Evolutionary conservation across 2,329 filamentous ascomycete species (phyloP), one percentile per base, ranked within the genome.

Genomic region (Xylariaceae sp.): DNA sequence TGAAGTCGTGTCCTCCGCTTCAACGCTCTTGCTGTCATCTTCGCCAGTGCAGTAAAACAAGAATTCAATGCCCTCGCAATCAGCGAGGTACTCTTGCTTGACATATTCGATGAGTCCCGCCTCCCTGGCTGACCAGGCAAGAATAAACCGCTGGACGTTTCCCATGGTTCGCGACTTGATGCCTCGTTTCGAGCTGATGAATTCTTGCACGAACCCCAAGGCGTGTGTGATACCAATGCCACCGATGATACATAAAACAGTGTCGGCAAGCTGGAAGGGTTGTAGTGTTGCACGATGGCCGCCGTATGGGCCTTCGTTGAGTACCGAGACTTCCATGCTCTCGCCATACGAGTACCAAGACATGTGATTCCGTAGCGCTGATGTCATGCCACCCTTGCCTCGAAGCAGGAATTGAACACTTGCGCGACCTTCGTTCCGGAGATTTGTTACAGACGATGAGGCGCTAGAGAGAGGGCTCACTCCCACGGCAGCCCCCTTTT

Each of bases 81-180:
- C 45, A 11, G 35, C 30, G 3, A 62, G 51, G 42, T 58, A 61
- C 30, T 52, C 54, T 5, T 36, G 30, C 43, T 45, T 49, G 22
- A 62, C 59, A 22, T 60, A 45, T 10, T 62, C 49, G 31, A 62
- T 60, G 11, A 62, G 57, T 2, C 49, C 40, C 15, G 49, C 42
- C 43, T 62, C 59, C 6, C 45, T 54, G 4, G 59, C 58, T 12
- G 60, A 60, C 60, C 60, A 62, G 9, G 59, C 59, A 1, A 62
- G 54, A 9, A 62, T 52, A n/a, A 62, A 60, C 6, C 55, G 53
- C 30, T 41, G 55, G 0, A 57, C 48, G 6, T 51, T 53, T 33
- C 45, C 50, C 59, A 62, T 58, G 7, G 55, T 47, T 2, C 53
- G 39, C 6, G 30, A 39, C 2, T 12, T n/a, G 5, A 31, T 32